Evolutionary conservation across 2,329 filamentous ascomycete genomes (phyloP).

Genomic region (Rhynchosporium secalis): DNA sequence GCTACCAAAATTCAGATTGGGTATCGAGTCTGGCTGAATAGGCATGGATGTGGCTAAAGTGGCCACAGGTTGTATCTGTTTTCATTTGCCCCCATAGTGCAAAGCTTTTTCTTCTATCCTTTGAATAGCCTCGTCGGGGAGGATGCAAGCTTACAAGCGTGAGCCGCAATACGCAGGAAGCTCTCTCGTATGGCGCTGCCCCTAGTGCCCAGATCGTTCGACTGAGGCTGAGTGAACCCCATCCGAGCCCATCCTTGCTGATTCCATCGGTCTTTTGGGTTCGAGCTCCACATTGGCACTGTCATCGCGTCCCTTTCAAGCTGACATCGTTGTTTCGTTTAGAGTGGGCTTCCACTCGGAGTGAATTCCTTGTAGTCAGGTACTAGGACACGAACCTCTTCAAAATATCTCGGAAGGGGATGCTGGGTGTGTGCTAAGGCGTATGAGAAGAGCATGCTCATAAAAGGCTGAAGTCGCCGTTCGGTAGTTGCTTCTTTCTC

Average conservation of each 20-base stretch:
- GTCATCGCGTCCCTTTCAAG: constrained; percentile 10
- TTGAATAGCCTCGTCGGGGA: constrained; percentile 1
- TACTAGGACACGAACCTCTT: constrained; percentile 3
- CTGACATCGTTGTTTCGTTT: constrained; percentile 15
- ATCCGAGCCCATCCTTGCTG: constrained; percentile 10
- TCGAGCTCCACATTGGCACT: neutral
- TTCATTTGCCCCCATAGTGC: constrained; percentile 9
- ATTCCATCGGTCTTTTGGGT: neutral
- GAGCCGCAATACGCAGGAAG: constrained; percentile 17
- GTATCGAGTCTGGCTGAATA: neutral
- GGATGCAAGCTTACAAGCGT: constrained; percentile 5
- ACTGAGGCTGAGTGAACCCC: constrained; percentile 1
- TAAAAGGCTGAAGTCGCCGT: constrained; percentile 5
- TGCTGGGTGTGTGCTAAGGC: constrained; percentile 4
- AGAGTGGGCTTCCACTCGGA: constrained; percentile 24
- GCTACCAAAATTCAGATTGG: neutral
- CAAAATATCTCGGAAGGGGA: constrained; percentile 6
- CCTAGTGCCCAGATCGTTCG: constrained; percentile 16
- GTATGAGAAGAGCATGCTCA: neutral
- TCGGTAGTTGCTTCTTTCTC: constrained; percentile 7
- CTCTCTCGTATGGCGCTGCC: constrained; percentile 3
- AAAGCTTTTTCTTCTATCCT: constrained; percentile 1
- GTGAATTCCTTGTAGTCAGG: constrained; percentile 12
- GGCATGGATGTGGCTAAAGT: neutral
- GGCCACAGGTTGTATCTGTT: neutral